A percentile compares a stretch with the other conserved stretches of the same genome.
phyloP scores from a whole-genome alignment of 805 yeast species.

The Komagataella kurtzmanii region DNA sequence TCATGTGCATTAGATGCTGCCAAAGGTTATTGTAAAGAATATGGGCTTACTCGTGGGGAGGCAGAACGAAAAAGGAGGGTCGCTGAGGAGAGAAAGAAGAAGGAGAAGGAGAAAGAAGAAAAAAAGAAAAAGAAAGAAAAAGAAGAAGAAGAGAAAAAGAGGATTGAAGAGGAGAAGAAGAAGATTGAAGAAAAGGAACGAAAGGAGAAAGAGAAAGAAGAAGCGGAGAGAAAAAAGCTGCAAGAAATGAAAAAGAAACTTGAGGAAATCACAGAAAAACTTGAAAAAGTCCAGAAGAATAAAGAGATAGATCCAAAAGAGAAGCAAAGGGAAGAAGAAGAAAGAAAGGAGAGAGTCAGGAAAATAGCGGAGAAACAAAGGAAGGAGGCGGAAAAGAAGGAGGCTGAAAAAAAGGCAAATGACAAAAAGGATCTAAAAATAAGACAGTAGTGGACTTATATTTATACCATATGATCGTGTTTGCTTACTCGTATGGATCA shows the following conservation, averaged over 20 bases:
- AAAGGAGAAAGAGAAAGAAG: constrained; percentile 14
- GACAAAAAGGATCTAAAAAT: neutral
- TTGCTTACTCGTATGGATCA: no score
- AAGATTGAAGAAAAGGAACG: constrained; percentile 16
- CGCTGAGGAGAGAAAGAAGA: constrained; percentile 4
- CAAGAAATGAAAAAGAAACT: constrained; percentile 8
- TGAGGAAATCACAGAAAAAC: neutral
- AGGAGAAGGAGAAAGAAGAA: neutral
- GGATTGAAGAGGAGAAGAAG: constrained; percentile 1
- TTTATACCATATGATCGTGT: neutral
- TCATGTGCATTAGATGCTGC: constrained; percentile 65
- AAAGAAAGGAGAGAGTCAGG: constrained; percentile 10
- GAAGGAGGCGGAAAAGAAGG: constrained; percentile 8
- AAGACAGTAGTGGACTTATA: neutral
- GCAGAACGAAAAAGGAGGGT: constrained; percentile 4
- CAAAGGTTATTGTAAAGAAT: constrained; percentile 58
- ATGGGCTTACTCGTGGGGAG: constrained; percentile 6
- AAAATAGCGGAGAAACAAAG: constrained; percentile 9
- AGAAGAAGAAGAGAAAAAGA: neutral
- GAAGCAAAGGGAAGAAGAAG: constrained; percentile 9
- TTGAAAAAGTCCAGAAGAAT: neutral
- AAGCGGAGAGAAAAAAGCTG: constrained; percentile 6
- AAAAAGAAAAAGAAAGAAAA: neutral
- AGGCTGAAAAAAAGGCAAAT: constrained; percentile 3
- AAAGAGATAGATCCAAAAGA: constrained; percentile 10